A percentile compares a stretch with the other conserved stretches of the same genome.
Conservation (phyloP, 1,284 basidiomycete species). For the Moesziomyces antarcticus region DNA sequence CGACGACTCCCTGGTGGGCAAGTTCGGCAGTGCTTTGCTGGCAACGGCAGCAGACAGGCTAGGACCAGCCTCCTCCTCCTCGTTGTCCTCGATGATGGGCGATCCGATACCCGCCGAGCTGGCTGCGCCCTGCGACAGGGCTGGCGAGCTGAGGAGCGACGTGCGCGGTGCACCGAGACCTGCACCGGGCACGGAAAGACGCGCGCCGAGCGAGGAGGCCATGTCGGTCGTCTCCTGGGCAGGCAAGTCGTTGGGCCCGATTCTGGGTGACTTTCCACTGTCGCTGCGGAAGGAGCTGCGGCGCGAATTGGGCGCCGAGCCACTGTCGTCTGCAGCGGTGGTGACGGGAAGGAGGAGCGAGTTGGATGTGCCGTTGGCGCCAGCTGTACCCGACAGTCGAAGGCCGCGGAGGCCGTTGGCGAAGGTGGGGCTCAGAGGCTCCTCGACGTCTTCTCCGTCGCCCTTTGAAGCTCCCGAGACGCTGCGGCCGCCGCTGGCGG, state of each 20-base stretch:
- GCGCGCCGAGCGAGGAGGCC: slow-evolving; percentile 10
- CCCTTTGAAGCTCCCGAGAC: slow-evolving; percentile 34
- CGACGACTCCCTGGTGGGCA: slow-evolving; percentile 23
- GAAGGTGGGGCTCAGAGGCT: slow-evolving; percentile 45
- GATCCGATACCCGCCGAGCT: slow-evolving; percentile 41
- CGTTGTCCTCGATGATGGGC: slow-evolving; percentile 49
- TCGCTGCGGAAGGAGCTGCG: slow-evolving; percentile 49
- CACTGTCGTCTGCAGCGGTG: slow-evolving; percentile 10
- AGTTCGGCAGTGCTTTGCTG: slow-evolving; percentile 16
- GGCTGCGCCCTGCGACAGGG: slow-evolving; percentile 40
- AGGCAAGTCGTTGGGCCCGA: slow-evolving; percentile 15
- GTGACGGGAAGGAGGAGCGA: slow-evolving; percentile 29
- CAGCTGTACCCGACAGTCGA: slow-evolving; percentile 38
- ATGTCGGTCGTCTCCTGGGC: slow-evolving; percentile 11
- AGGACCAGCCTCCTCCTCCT: slow-evolving; percentile 25
- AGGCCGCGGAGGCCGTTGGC: slow-evolving; percentile 45
- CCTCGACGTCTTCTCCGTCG: slow-evolving; percentile 32
- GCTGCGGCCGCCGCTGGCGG: slow-evolving; percentile 45
- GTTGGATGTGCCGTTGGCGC: slow-evolving; percentile 15
- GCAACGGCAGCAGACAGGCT: slow-evolving; percentile 1
- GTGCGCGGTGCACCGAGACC: slow-evolving; percentile 14
- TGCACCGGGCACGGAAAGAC: slow-evolving; percentile 28
- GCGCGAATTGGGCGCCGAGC: slow-evolving; percentile 41
- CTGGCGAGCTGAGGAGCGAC: slow-evolving; percentile 27
- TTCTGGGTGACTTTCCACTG: slow-evolving; percentile 25